Evolutionary conservation across 257 asterid species (phyloP).

Genomic region (Plantago major): DNA sequence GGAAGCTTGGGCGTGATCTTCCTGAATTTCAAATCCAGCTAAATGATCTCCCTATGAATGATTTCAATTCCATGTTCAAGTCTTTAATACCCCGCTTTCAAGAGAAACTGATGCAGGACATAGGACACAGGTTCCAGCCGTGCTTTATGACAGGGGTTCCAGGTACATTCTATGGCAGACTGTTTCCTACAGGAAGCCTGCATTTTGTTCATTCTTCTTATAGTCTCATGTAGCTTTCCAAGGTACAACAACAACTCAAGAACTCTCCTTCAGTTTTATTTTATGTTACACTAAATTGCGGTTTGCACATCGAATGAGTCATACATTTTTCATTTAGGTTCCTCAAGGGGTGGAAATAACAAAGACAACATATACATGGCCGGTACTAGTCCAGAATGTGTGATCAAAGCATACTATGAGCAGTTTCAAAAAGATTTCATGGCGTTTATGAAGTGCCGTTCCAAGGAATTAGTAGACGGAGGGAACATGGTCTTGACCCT

Average conservation of each 20-base stretch:
- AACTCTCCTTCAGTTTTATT: too few relatives aligned
- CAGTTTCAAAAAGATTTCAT: constrained; percentile 50
- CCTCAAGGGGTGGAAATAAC: too few relatives aligned
- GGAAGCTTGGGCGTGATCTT: constrained; percentile 11
- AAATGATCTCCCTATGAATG: constrained; percentile 68
- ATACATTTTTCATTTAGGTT: too few relatives aligned
- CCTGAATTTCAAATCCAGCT: constrained; percentile 41
- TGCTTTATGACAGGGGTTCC: constrained; percentile 50
- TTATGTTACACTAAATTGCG: too few relatives aligned
- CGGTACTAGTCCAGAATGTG: constrained; percentile 35
- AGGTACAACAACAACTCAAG: constrained; percentile 16
- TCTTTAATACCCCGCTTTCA: constrained; percentile 31
- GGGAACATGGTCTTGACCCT: constrained; percentile 23
- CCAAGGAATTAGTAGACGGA: too few relatives aligned
- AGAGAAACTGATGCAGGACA: constrained; percentile 20
- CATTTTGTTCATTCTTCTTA: constrained; percentile 70
- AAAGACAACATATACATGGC: constrained; percentile 21
- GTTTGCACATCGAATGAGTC: too few relatives aligned
- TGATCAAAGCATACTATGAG: constrained; percentile 44
- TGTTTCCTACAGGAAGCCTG: constrained; percentile 41
- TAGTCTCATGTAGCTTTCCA: constrained; percentile 68
- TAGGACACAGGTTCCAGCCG: constrained; percentile 16
- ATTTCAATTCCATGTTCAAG: constrained; percentile 53
- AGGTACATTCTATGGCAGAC: constrained; percentile 51
- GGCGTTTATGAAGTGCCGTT: too few relatives aligned